Evolutionary conservation across 495 filamentous ascomycete species (phyloP), one percentile per base, ranked within the genome.

Genomic region (Podospora didyma): DNA sequence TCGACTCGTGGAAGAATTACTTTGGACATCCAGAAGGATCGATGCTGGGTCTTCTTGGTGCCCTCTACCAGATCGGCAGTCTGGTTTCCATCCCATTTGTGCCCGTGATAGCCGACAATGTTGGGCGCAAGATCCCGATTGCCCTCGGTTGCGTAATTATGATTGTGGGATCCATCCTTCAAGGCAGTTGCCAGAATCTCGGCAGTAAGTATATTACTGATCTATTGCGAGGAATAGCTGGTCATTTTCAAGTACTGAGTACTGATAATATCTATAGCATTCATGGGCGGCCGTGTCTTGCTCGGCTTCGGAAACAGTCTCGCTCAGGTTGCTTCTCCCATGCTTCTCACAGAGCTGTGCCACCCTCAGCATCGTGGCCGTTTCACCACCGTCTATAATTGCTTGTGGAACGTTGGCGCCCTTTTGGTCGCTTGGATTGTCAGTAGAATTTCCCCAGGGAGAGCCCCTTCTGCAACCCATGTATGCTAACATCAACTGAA

Each of bases 11-110:
- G 80, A 69, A 78, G 54, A 46, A 46, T 12, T 80, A 73, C 66
- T 82, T 83, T 56, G 64, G 68, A 44, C 51, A 83, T 58, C 86
- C 86, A 0, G 44, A 61, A 16, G 79, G 79, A 4, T 70, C 75
- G 1, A 69, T 72, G 51, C 78, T 85, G 22, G 86, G 86, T 68
- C 77, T 89, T 39, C 79, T 90, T 10, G 81, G 77, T 50, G 82
- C 83, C n/a, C 77, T 88, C 63, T 85, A 88, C 77, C 82, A 84
- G 60, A 81, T 88, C 54, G 86, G 86, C 56, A 82, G 77, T 53
- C 75, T 89, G 58, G 73, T 72, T 41, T 84, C 84, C 23, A 83
- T 88, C 48, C 86, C 85, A 28, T 64, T 86, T 9, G 85, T 86
- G 80, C 86, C 86, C 11, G 73, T 82, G 58, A 64, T 85, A 47